These are phyloP conservation scores for Trametes sanguinea DNA, from an alignment of 768 basidiomycete species.

Conservation along the genomic window DNA sequence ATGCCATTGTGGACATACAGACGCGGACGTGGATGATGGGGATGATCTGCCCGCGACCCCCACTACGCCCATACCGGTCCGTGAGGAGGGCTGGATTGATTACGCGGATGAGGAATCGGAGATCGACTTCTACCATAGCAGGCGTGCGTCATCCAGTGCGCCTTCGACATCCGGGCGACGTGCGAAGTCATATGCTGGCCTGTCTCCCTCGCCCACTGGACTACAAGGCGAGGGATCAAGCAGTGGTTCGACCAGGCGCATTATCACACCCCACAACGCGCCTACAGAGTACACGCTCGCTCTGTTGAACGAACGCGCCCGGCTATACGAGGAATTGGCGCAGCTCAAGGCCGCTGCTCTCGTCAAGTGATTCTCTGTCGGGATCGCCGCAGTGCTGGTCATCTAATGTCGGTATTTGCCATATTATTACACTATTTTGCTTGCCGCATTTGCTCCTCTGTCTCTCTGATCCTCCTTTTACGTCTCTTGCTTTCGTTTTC, in stretches of 20 bases:
- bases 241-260: conserved; percentile 12
- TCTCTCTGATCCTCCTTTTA: too few species aligned
- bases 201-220: neutral
- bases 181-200: conserved; percentile 6
- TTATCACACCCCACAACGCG: conserved; percentile 38
- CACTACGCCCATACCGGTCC: conserved; percentile 37
- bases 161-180: conserved; percentile 5
- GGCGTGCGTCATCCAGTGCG: conserved; percentile 1
- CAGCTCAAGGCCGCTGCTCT: conserved; percentile 36
- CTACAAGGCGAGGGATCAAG: neutral
- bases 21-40: neutral
- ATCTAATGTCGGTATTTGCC: neutral
- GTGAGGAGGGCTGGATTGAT: conserved; percentile 56
- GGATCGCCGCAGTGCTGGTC: neutral
- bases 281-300: conserved; percentile 49
- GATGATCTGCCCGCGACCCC: conserved; percentile 10
- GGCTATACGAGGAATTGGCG: conserved; percentile 56
- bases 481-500: too few species aligned
- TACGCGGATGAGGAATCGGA: conserved; percentile 55
- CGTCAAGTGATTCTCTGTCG: neutral
- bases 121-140: conserved; percentile 44
- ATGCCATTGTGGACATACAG: conserved; percentile 25
- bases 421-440: too few species aligned
- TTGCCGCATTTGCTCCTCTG: too few species aligned
- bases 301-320: conserved; percentile 59